Base-by-base conservation (phyloP, 768 basidiomycete genomes). In the Tulasnella sp. region DNA sequence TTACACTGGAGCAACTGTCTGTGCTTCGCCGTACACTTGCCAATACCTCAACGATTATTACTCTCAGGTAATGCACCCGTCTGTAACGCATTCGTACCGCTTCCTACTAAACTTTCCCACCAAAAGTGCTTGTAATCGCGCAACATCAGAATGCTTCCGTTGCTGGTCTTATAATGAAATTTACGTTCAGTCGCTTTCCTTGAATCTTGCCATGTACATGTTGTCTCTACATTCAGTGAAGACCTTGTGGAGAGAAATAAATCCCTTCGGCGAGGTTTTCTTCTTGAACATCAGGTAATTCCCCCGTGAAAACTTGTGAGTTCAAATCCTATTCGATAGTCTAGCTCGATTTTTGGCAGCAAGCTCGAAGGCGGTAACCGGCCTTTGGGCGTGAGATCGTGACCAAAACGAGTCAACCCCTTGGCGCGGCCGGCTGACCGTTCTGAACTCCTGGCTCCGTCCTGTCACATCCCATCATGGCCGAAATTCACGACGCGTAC, bases 401-500 rank as follows among this genome's bases (percentile, higher is more conserved):
- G 48, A 51, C 48, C 48, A 51, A 51, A 51, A 51, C 48, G 48
- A 23, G 48, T 51, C 48, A 51, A 51, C 48, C 48, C 48, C 42
- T 44, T 44, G 10, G 42, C 42, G 10, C 42, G 42, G 15, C 42
- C 13, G 6, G 7, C 42, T 44, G 42, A 44, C 4, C 4, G 40
- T 40, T 40, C 40, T 10, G 40, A 10, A 40, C 40, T 40, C 40
- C 40, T 44, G 42, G 15, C 7, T 13, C 15, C 10, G 10, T 44
- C 15, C 42, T 44, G 42, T 44, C 42, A 44, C 42, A 44, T 15
- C 10, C n/a, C n/a, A 35, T 29, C 32, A 93, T 94, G 92, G 87
- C 91, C 16, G 94, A 95, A 84, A 98, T 98, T 81, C 95, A 97
- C 85, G 92, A 94, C 84, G 91, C 95, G 81, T 98, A 97, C 83